Base-by-base conservation (phyloP, 1,284 basidiomycete species). In the Cutaneotrichosporon daszewskae region DNA sequence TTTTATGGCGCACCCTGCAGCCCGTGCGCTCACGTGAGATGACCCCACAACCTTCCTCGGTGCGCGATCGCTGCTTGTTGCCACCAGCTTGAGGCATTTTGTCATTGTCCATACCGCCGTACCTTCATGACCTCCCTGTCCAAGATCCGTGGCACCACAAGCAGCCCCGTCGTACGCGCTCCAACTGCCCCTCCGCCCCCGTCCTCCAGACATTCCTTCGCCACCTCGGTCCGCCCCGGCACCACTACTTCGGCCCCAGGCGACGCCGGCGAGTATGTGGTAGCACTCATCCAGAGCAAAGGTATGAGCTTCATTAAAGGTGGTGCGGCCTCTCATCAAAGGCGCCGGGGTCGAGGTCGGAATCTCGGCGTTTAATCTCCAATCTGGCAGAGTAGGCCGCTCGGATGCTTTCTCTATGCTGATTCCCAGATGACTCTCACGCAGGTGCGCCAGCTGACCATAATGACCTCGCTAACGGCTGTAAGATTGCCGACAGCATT, bases 281-380 rank as follows among this genome's bases (percentile, higher is more conserved):
- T 61, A 4, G 60, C 61, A 4, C 37, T 64, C 8, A 48, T 60
- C 3, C 51, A 53, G 31, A 49, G 49, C 17, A 54, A 54, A 43
- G 47, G 56, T 51, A 36, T 32, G 34, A 33, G 23, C 4, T 38
- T 32, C 26, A 14, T 9, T 8, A 14, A 27, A 27, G 26, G 26
- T 27, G 26, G 26, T 16, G 16, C 28, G 6, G 6, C 7, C 28
- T 31, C 6, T 12, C 31, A n/a, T 19, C n/a, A 12, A 23, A 49
- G 47, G 34, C 25, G 25, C 34, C 5, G 47, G 83, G 0, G 75
- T 83, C 29, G 88, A 92, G 67, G 80, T 91, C 3, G 89, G 89
- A 4, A 79, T 92, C 27, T 87, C 87, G 1, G 84, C 84, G 0
- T 74, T 90, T n/a, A 83, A 89, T 47, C 78, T 77, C 53, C 82